Percentiles rank a stretch among this genome's conserved stretches.
phyloP scores from a whole-genome alignment of 495 filamentous ascomycete species.

The Staphylotrichum longicolle region DNA sequence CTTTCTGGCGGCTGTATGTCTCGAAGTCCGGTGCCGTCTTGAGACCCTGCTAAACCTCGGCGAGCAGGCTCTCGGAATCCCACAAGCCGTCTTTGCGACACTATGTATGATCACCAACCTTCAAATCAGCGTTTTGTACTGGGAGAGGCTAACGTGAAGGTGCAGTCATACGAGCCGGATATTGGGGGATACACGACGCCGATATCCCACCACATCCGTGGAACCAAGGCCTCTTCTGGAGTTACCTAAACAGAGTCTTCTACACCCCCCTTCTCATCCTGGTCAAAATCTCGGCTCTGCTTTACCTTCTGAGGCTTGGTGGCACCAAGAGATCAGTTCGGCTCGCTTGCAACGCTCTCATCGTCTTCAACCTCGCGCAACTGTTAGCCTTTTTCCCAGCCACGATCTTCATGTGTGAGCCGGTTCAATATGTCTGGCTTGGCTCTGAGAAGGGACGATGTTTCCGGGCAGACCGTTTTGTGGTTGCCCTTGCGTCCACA shows the following conservation, averaged over 20 bases:
- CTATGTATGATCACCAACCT: conserved; percentile 30
- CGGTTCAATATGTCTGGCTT: conserved; percentile 46
- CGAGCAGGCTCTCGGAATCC: conserved; percentile 31
- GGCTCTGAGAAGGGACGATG: conserved; percentile 39
- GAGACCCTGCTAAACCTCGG: not conserved
- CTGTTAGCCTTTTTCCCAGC: conserved; percentile 53
- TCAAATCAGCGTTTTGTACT: not conserved
- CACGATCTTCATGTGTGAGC: conserved; percentile 55
- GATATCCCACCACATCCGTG: conserved; percentile 43
- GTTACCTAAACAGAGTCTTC: conserved; percentile 54
- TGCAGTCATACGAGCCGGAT: conserved; percentile 39
- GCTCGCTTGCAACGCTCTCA: conserved; percentile 42
- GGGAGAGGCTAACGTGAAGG: not conserved
- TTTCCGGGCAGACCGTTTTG: conserved; percentile 43
- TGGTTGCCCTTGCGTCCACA: conserved; percentile 40
- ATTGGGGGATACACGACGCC: conserved; percentile 46
- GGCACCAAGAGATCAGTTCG: conserved; percentile 43
- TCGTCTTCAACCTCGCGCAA: conserved; percentile 47
- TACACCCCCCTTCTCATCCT: conserved; percentile 61
- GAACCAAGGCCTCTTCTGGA: conserved; percentile 38
- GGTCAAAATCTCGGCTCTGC: conserved; percentile 55
- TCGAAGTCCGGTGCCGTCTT: not conserved
- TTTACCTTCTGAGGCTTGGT: conserved; percentile 52
- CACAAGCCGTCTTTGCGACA: conserved; percentile 36
- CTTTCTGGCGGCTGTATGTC: conserved; percentile 37